Base-by-base conservation (phyloP, 2,329 filamentous ascomycete genomes). In the Capronia coronata region DNA sequence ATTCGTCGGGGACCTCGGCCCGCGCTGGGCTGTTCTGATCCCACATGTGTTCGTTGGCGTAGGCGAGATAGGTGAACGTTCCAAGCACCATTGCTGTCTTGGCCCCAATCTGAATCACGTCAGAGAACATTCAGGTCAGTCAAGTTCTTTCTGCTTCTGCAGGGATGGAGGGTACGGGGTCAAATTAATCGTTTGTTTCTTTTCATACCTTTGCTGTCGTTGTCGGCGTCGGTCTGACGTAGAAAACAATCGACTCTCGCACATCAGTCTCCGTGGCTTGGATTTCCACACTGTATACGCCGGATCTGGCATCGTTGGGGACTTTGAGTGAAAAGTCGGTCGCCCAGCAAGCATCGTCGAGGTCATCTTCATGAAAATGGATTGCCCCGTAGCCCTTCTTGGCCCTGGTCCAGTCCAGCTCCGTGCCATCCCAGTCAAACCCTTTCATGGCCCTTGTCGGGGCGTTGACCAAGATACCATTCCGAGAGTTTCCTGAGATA, bases 11-110 rank as follows among this genome's bases (percentile, higher is more conserved):
- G 4, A 38, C 19, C 16, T 50, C 48, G 32, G 46, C 47, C 4
- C 41, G 37, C 7, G 51, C 63, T 16, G 59, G 59, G 40, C 58
- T 58, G 13, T 49, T 61, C 34, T 56, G 56, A 30, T 27, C 25
- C 25, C 25, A 27, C 54, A 69, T 64, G 23, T 61, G 62, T 49
- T 69, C 67, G 48, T 70, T 69, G 10, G 67, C 67, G 48, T 70
- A 70, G 1, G 67, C 67, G 2, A 66, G 61, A 30, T 68, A 69
- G 1, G 65, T 69, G 51, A 69, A 67, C 1, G 67, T 69, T 11
- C 64, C 60, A 14, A 69, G 52, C 27, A 69, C 58, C 4, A 68
- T 49, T 0, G 61, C 64, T 13, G 65, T 62, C 21, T 51, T 44
- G 42, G 38, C 47, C 16, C 46, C 21, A 50, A 35, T 35, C 32